Percentiles rank a stretch among this genome's conserved stretches.
Evolutionary conservation across 257 asterid species (phyloP).

Genomic region (Schizonepeta tenuifolia): DNA sequence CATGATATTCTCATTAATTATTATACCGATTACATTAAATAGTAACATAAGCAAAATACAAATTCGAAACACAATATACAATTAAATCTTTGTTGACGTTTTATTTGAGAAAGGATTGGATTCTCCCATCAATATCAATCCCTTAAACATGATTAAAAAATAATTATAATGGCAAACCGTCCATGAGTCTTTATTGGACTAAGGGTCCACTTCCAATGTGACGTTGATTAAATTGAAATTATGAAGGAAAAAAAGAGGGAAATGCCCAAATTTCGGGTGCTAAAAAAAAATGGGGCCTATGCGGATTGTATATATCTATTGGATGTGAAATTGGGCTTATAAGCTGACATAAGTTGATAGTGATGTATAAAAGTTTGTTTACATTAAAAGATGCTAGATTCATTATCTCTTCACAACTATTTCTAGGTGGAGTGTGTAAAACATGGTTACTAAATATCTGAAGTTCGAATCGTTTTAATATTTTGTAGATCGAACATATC

Average conservation of each 20-base stretch:
- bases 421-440: too few species aligned
- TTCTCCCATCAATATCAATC: slow-evolving; percentile 29
- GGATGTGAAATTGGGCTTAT: slow-evolving; percentile 35
- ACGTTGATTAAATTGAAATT: slow-evolving; percentile 27
- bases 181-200: slow-evolving; percentile 34
- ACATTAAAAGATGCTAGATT: not conserved
- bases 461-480: too few species aligned
- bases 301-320: slow-evolving; percentile 30
- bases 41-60: too few species aligned
- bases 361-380: slow-evolving; percentile 28
- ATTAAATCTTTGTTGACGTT: not conserved
- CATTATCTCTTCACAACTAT: too few species aligned
- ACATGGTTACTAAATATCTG: too few species aligned
- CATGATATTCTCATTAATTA: too few species aligned
- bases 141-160: slow-evolving; percentile 9
- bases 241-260: not conserved
- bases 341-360: slow-evolving; percentile 39
- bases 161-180: slow-evolving; percentile 28
- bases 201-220: slow-evolving; percentile 33
- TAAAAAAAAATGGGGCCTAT: slow-evolving; percentile 32
- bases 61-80: too few species aligned
- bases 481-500: too few species aligned
- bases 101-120: slow-evolving; percentile 18
- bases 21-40: too few species aligned
- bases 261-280: slow-evolving; percentile 33